phyloP scores from a whole-genome alignment of 177 flowering plant genomes.

The Vitis hybrid region DNA sequence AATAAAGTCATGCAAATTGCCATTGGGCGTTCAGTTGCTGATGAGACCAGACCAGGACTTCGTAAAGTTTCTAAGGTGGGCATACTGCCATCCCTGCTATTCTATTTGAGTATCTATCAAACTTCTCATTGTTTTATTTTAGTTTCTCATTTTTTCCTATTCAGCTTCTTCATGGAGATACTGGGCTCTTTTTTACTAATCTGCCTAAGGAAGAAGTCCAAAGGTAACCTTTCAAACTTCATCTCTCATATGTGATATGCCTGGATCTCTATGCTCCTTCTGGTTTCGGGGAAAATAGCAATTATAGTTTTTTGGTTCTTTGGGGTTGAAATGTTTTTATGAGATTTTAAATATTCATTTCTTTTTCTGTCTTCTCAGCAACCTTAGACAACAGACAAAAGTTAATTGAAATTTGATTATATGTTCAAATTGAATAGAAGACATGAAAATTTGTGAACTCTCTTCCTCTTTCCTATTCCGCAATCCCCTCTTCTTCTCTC shows the following conservation, averaged over 20 bases:
- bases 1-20: constrained; percentile 96
- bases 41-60: constrained; percentile 70
- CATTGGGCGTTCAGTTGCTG: constrained; percentile 76
- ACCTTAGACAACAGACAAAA: too few species aligned
- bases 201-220: constrained; percentile 70
- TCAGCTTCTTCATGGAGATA: constrained; percentile 76
- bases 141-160: background rate
- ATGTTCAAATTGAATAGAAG: too few species aligned
- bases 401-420: too few species aligned
- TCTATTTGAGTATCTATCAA: background rate
- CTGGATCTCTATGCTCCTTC: too few species aligned
- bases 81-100: background rate
- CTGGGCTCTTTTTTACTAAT: constrained; percentile 73
- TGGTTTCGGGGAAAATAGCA: too few species aligned
- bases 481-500: too few species aligned
- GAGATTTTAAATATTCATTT: too few species aligned
- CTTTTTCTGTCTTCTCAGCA: too few species aligned
- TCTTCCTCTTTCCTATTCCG: too few species aligned
- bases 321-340: too few species aligned
- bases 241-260: background rate
- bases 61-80: constrained; percentile 79
- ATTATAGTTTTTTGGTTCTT: too few species aligned
- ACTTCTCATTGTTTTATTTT: background rate
- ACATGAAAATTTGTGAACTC: too few species aligned
- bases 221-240: constrained; percentile 37